A percentile compares a stretch with the other conserved stretches of the same genome.
Evolutionary conservation across 2,329 filamentous ascomycete genomes (phyloP).

Genomic region (Calonectria hawksworthii): DNA sequence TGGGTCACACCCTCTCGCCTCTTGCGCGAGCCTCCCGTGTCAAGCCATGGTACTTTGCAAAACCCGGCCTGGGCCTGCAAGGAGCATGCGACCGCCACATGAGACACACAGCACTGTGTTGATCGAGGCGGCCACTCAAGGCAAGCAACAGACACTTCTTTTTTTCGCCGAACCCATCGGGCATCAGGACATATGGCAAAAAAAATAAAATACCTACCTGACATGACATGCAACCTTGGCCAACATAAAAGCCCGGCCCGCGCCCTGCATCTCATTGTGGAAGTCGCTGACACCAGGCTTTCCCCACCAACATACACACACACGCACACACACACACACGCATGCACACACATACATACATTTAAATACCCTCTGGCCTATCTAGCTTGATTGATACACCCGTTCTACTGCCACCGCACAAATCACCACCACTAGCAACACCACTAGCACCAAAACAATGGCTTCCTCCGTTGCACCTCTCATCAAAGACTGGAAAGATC

Average conservation of each 20-base stretch:
- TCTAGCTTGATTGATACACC: too few relatives aligned
- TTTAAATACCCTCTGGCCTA: background rate
- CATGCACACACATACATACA: background rate
- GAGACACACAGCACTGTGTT: constrained; percentile 4
- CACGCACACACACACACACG: too few relatives aligned
- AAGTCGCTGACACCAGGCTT: background rate
- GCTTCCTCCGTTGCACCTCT: constrained; percentile 19
- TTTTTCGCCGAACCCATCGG: background rate
- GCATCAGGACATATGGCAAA: background rate
- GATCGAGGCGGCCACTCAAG: background rate
- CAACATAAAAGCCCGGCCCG: background rate
- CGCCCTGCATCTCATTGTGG: background rate
- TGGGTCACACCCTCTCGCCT: background rate
- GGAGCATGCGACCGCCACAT: constrained; percentile 1
- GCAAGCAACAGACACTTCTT: background rate
- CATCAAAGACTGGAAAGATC: constrained; percentile 21
- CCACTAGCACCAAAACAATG: background rate
- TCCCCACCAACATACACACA: background rate
- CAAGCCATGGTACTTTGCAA: background rate
- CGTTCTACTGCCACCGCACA: too few relatives aligned
- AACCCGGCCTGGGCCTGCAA: background rate
- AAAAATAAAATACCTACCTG: too few relatives aligned
- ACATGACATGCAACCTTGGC: background rate
- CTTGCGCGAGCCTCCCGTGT: background rate
- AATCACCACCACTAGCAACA: too few relatives aligned